A percentile compares a stretch with the other conserved stretches of the same genome.
phyloP scores from a whole-genome alignment of 495 filamentous ascomycete species.

The Aspergillus bridgeri region DNA sequence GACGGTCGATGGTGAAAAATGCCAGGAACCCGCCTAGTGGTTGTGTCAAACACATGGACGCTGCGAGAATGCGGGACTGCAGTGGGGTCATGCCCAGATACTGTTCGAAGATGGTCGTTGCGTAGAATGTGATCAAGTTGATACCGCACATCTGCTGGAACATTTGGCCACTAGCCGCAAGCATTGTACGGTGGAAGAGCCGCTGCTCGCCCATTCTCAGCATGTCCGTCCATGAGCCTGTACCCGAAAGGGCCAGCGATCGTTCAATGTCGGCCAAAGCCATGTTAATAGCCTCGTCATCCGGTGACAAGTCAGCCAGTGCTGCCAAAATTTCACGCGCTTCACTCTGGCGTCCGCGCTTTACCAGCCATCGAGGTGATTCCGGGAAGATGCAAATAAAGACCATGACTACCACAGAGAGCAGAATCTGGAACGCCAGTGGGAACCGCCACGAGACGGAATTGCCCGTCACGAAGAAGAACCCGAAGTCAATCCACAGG shows the following conservation, averaged over 20 bases:
- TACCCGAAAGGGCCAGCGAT: slow-evolving; percentile 33
- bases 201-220: slow-evolving; percentile 32
- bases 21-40: slow-evolving; percentile 68
- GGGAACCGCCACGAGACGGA: slow-evolving; percentile 61
- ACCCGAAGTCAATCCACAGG: slow-evolving; percentile 64
- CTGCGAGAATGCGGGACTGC: slow-evolving; percentile 76
- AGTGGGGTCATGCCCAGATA: slow-evolving; percentile 61
- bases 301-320: slow-evolving; percentile 25
- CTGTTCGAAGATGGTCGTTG: slow-evolving; percentile 57
- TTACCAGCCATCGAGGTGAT: slow-evolving; percentile 58
- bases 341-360: slow-evolving; percentile 49
- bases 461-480: slow-evolving; percentile 47
- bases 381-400: slow-evolving; percentile 53
- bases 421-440: slow-evolving; percentile 60
- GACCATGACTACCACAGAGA: slow-evolving; percentile 48
- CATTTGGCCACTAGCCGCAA: slow-evolving; percentile 29
- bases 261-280: slow-evolving; percentile 39
- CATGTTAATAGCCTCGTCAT: slow-evolving; percentile 23
- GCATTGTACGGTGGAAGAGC: slow-evolving; percentile 31
- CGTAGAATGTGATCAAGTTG: slow-evolving; percentile 60
- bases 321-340: slow-evolving; percentile 50
- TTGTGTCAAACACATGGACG: slow-evolving; percentile 73
- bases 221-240: slow-evolving; percentile 29
- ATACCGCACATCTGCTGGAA: slow-evolving; percentile 54
- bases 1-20: slow-evolving; percentile 73